Conservation (phyloP, 2,329 filamentous ascomycete species). For the Aureobasidium sp. region DNA sequence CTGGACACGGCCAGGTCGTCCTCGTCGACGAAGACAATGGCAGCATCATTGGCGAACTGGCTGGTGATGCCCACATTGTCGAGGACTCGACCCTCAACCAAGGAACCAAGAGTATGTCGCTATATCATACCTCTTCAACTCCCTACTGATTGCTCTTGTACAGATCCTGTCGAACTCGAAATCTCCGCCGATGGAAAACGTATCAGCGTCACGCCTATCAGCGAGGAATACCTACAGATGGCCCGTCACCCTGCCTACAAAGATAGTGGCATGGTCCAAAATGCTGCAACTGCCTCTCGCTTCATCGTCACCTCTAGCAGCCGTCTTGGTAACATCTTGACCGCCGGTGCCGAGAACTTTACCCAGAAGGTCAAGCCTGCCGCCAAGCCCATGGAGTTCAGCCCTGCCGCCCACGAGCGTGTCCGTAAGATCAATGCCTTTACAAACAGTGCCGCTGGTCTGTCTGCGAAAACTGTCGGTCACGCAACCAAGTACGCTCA, state of each 20-base stretch:
- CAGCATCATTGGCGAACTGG: constrained; percentile 85
- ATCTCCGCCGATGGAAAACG: constrained; percentile 62
- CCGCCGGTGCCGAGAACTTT: constrained; percentile 70
- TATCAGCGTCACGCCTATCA: constrained; percentile 59
- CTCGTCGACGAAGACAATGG: constrained; percentile 94
- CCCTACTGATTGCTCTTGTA: constrained; percentile 16
- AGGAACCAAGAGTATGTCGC: constrained; percentile 75
- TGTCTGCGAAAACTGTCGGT: constrained; percentile 81
- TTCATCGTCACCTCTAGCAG: constrained; percentile 83
- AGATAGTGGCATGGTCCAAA: constrained; percentile 76
- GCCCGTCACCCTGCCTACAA: constrained; percentile 86
- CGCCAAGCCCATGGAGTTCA: constrained; percentile 77
- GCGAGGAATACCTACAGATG: constrained; percentile 64
- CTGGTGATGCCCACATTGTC: constrained; percentile 70
- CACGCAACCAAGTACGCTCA: constrained; percentile 78
- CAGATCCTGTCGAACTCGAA: constrained; percentile 72
- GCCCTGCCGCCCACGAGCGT: constrained; percentile 71
- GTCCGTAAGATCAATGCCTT: constrained; percentile 87
- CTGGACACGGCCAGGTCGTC: constrained; percentile 64
- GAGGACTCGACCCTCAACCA: constrained; percentile 68
- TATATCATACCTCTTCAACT: not conserved
- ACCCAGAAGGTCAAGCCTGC: constrained; percentile 70
- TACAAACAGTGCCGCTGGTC: constrained; percentile 65
- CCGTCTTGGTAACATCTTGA: constrained; percentile 68
- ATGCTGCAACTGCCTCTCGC: constrained; percentile 78